These are phyloP conservation scores for Mycothermus thermophilus DNA, from an alignment of 495 filamentous ascomycete species.

Conservation along the genomic window DNA sequence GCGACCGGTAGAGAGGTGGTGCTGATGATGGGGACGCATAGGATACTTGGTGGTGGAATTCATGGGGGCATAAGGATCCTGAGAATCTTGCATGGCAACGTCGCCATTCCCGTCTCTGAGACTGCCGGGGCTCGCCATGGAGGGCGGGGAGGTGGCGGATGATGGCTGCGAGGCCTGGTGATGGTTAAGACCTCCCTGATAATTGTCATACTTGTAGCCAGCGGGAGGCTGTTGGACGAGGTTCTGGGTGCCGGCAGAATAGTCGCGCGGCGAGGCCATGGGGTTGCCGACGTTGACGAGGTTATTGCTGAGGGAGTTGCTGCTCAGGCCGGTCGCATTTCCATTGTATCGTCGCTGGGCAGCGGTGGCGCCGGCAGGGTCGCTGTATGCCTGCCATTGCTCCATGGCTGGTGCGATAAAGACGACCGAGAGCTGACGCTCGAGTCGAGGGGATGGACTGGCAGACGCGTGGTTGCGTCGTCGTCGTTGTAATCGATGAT, in stretches of 20 bases:
- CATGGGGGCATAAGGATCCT: constrained; percentile 63
- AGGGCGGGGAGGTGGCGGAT: too few species aligned
- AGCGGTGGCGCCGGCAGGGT: constrained; percentile 27
- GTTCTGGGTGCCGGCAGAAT: constrained; percentile 16
- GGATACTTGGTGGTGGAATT: constrained; percentile 50
- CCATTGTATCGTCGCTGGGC: constrained; percentile 38
- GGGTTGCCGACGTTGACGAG: constrained; percentile 14
- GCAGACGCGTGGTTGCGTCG: too few species aligned
- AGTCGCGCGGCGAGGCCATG: constrained; percentile 30
- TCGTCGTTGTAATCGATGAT: too few species aligned
- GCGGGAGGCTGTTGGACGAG: constrained; percentile 41
- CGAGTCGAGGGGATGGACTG: too few species aligned
- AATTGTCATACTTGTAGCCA: constrained; percentile 62
- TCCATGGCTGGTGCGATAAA: constrained; percentile 34
- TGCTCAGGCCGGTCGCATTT: too few species aligned
- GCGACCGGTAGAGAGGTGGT: constrained; percentile 37
- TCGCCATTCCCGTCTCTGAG: constrained; percentile 65
- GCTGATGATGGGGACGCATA: constrained; percentile 52
- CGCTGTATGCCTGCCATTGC: constrained; percentile 41
- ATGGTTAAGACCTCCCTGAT: constrained; percentile 44
- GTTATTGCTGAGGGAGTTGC: constrained; percentile 13
- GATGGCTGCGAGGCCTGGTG: constrained; percentile 43
- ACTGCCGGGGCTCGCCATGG: constrained; percentile 46
- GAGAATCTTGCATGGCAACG: constrained; percentile 80
- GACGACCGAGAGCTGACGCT: too few species aligned